Conservation (phyloP, 2,329 filamentous ascomycete species). For the Ophiostoma tasmaniense region DNA sequence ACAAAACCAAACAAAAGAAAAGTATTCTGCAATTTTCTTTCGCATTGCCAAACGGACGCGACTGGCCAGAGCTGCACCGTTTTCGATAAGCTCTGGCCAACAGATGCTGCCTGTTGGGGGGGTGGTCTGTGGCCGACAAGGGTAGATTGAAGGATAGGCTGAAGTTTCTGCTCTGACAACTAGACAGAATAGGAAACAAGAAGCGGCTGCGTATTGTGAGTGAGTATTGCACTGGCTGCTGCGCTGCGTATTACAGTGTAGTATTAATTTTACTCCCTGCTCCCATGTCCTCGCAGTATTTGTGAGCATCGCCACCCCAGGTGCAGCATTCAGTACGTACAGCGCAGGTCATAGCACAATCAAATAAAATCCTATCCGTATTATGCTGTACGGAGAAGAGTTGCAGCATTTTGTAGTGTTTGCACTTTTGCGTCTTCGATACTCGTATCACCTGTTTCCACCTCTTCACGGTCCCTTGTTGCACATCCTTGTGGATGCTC, state of each 20-base stretch:
- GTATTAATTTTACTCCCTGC: not conserved
- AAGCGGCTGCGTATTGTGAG: not conserved
- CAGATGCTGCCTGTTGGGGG: not conserved
- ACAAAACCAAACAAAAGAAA: not conserved
- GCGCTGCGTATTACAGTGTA: not conserved
- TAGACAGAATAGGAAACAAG: not conserved
- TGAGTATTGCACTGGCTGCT: not conserved
- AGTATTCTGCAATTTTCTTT: not conserved
- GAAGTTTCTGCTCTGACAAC: not conserved
- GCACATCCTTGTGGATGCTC: conserved; percentile 6
- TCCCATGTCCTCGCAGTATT: not conserved
- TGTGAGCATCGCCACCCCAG: conserved; percentile 2
- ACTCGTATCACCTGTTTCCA: not conserved
- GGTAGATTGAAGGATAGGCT: not conserved
- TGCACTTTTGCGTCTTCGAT: not conserved
- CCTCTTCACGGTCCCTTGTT: not conserved
- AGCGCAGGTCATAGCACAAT: not conserved
- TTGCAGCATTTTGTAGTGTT: not conserved
- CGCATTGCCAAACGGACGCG: not conserved
- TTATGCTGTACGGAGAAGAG: not conserved
- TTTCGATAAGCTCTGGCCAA: not conserved
- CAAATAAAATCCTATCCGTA: not conserved
- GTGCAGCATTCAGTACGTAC: not conserved
- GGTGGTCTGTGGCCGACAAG: not conserved
- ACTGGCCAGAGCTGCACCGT: not conserved